Conservation (phyloP, 2,329 filamentous ascomycete genomes). For the Hypoxylon sp. region DNA sequence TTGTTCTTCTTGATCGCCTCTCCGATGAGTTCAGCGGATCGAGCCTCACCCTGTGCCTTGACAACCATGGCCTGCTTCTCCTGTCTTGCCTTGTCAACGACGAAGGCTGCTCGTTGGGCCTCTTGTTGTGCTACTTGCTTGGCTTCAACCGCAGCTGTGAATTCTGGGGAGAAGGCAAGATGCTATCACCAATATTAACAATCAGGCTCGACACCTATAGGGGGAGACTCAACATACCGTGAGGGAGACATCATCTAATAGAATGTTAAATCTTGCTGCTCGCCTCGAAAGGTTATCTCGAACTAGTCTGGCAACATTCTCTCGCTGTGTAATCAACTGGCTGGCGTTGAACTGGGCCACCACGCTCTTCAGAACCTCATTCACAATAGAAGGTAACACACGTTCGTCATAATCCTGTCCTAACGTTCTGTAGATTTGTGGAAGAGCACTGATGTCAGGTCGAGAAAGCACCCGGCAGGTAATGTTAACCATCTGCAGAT, state of each 20-base stretch:
- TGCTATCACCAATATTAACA: slow-evolving; percentile 64
- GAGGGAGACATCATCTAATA: slow-evolving; percentile 96
- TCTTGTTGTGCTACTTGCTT: slow-evolving; percentile 89
- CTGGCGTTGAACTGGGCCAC: slow-evolving; percentile 99
- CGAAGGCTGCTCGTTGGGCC: slow-evolving; percentile 94
- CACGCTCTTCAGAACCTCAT: slow-evolving; percentile 98
- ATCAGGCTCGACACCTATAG: background rate
- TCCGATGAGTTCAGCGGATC: slow-evolving; percentile 96
- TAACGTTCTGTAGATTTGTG: slow-evolving; percentile 96
- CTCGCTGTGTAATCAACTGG: slow-evolving; percentile 98
- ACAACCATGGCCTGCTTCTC: slow-evolving; percentile 99
- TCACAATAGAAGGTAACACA: slow-evolving; percentile 96
- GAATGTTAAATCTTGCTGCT: slow-evolving; percentile 96
- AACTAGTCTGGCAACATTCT: slow-evolving; percentile 92
- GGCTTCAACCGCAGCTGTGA: slow-evolving; percentile 80
- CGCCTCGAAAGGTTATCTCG: slow-evolving; percentile 92
- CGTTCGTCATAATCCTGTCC: slow-evolving; percentile 97
- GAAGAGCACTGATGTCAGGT: slow-evolving; percentile 88
- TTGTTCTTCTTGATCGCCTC: slow-evolving; percentile 99
- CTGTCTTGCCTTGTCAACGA: slow-evolving; percentile 98
- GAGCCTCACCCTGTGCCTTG: slow-evolving; percentile 97
- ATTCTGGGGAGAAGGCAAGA: slow-evolving; percentile 80
- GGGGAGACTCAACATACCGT: slow-evolving; percentile 73
- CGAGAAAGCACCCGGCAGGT: slow-evolving; percentile 98
- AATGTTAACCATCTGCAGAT: slow-evolving; percentile 99